Conservation (phyloP, 371 early-diverging fungal species). For the Mucor circinelloides region DNA sequence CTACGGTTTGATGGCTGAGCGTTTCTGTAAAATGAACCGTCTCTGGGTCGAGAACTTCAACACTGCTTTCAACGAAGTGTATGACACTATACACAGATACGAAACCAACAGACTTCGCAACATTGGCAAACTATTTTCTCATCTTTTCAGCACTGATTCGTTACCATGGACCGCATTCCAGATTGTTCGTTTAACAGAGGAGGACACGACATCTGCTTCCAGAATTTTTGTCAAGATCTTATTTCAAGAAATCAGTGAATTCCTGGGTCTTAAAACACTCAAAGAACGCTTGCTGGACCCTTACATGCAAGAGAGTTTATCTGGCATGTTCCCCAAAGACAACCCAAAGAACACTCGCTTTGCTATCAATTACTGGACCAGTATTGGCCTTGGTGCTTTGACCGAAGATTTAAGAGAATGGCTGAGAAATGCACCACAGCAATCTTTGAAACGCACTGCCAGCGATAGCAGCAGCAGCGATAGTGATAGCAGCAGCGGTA, state of each 20-base stretch:
- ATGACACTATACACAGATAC: constrained; percentile 89
- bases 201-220: constrained; percentile 92
- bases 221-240: constrained; percentile 96
- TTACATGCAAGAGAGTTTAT: constrained; percentile 61
- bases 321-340: constrained; percentile 91
- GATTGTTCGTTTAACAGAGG: constrained; percentile 84
- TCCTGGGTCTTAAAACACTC: constrained; percentile 81
- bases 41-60: constrained; percentile 81
- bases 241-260: constrained; percentile 89
- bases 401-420: constrained; percentile 93
- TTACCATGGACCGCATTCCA: constrained; percentile 86
- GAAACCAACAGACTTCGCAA: constrained; percentile 95
- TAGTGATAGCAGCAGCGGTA: constrained; percentile 14
- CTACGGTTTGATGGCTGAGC: constrained; percentile 93
- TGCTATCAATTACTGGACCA: constrained; percentile 97
- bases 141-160: constrained; percentile 86
- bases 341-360: constrained; percentile 90
- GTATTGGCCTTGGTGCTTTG: constrained; percentile 90
- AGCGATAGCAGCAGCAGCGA: constrained; percentile 28
- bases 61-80: constrained; percentile 80
- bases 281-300: constrained; percentile 78
- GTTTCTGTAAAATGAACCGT: constrained; percentile 86
- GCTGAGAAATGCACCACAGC: constrained; percentile 66
- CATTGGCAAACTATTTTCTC: constrained; percentile 91
- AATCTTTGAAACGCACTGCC: constrained; percentile 48